Base-by-base conservation (phyloP, 306 rosid species). In the Dryas octopetala region DNA sequence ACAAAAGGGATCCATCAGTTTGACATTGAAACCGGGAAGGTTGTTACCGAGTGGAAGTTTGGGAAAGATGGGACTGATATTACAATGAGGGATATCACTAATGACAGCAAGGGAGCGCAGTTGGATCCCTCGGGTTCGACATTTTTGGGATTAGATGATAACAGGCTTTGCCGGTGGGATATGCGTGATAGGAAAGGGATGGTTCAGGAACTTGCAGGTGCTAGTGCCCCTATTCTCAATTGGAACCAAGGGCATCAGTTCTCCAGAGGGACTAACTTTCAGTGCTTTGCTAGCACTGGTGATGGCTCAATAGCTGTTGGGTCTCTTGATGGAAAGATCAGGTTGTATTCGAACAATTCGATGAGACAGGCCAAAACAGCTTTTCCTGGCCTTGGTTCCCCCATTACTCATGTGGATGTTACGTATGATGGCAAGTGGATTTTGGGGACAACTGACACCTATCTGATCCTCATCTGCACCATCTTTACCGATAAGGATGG, bases 231-330 rank as follows among this genome's bases (percentile, higher is more conserved):
- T 40, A 91, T 92, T 64, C 85, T 96, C 80, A 88, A 86, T 82
- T 96, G 99, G 99, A 85, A 91, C 3, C 97, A 92, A 65, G 99
- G 99, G 51, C 99, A 96, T 81, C 98, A 96, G 47, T 92, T 96
- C 69, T 90, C 98, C 0, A 85, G 98, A 73, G 99, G 99, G 44
- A 96, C 98, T 9, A 96, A 92, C 68, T 96, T 96, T 78, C 99
- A 96, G 78, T 86, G 94, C 90, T 96, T 96, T 88, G 98, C 99
- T 9, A 90, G 94, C 40, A 87, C 98, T 0, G 99, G 99, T 32
- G 98, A 96, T 80, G 99, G 98, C 23, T 92, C 99, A 47, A 88
- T 96, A 74, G 99, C 87, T 58, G 98, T 96, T 58, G 98, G 99
- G 15, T 92, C 99, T 40, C 81, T 96, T 69, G 97, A 96, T 82